Base-by-base conservation (phyloP, 169 alveolate species). In the Plasmodium relictum region DNA sequence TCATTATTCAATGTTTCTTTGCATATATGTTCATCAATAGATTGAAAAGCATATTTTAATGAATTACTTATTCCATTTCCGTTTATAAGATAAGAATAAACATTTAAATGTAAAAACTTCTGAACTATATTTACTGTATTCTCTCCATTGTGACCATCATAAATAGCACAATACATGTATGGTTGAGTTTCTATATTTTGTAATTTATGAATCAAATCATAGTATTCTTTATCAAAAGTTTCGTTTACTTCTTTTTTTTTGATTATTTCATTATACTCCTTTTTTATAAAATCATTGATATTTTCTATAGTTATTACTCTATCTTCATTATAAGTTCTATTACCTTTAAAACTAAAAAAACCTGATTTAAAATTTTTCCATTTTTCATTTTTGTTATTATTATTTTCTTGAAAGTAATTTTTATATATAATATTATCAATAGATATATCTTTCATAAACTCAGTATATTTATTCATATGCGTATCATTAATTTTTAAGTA, bases 131-230 rank as follows among this genome's bases (percentile, higher is more conserved):
- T 91, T 14, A 94, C 96, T 3, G 96, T 92, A 39, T 73, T 92
- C 48, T 93, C 96, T 3, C 96, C 96, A 80, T 94, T 94, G 50
- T 93, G 96, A 3, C 96, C 96, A 73, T 93, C 96, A 78, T 93
- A 94, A 6, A 94, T 90, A 22, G 94, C 96, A 68, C 91, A 91
- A 62, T 89, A 92, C 73, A 92, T 85, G 61, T 83, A 83, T 10
- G 31, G 18, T 8, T 73, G 73, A 10, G 45, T 68, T n/a, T 83
- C 85, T 12, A 41, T 65, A 68, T 52, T 14, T 14, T 44, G 42
- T 50, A 39, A 6, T 59, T 68, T 66, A n/a, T 42, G 50, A 2
- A 83, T 37, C 42, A 68, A 31, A 71, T 83, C 66, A 14, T 26
- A 39, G 31, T 83, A 83, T 71, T 83, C 91, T 22, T 62, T 68